Base-by-base conservation (phyloP, 2,329 filamentous ascomycete genomes). In the Arachnopeziza araneosa region DNA sequence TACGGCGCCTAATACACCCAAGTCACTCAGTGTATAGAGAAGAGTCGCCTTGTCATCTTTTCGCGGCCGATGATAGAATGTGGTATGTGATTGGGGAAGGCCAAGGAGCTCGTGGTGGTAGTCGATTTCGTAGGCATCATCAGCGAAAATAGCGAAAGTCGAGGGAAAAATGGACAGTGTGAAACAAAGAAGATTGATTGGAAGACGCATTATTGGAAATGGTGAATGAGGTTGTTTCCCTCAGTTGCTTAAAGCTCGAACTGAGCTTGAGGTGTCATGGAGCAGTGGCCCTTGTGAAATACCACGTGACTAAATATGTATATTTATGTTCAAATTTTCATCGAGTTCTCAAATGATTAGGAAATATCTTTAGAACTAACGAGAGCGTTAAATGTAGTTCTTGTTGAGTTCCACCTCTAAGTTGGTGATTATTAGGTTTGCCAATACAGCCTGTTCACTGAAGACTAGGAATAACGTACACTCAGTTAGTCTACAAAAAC, bases 81-180 rank as follows among this genome's bases (percentile, higher is more conserved):
- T 97, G 63, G 91, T 90, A 64, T 90, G 85, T 73, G 84, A 80
- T 73, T 89, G 88, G 58, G 95, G 92, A 48, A 90, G 77, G 70
- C 95, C 95, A 70, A 99, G 79, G 54, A 98, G 86, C 66, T 90
- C 85, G 78, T 96, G 87, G 77, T 98, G 93, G 78, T 92, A 98
- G 77, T 99, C 95, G 74, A 96, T 84, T 69, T 91, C 83, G 78
- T 87, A 93, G 67, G 96, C 92, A 75, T 99, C 93, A 72, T 99
- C 95, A 67, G 84, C 81, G 78, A 92, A 96, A 62, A 98, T 85
- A 66, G 92, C 90, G 50, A 65, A 53, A 9, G 66, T 56, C 6
- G 59, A 58, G n/a, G 70, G 69, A 23, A 72, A 63, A 26, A 72
- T 63, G 10, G 68, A 69, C 32, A 73, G 60, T n/a, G 68, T 63